Evolutionary conservation across 441 rosid genomes (phyloP).

Genomic region (Erodium trifolium): DNA sequence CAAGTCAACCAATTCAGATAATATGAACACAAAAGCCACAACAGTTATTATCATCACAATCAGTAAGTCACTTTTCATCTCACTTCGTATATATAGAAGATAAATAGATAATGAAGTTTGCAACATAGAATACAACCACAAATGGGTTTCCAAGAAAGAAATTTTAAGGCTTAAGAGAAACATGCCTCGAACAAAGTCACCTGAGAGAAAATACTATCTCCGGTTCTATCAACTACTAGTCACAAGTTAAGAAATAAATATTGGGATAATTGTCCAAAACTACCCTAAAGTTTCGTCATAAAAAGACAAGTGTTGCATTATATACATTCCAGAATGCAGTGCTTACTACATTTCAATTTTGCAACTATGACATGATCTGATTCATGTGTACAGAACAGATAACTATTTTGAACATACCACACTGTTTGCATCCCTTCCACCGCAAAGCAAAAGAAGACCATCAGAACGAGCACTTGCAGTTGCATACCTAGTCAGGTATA

Average conservation of each 20-base stretch:
- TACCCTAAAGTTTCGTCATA: too few relatives aligned
- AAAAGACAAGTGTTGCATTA: background rate
- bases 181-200: background rate
- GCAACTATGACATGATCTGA: background rate
- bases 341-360: slow-evolving; percentile 2
- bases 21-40: slow-evolving; percentile 1
- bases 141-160: background rate
- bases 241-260: background rate
- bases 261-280: too few relatives aligned
- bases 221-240: slow-evolving; percentile 1
- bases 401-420: slow-evolving; percentile 53
- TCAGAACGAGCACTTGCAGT: slow-evolving; percentile 99
- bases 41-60: background rate
- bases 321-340: background rate
- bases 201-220: background rate
- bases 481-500: slow-evolving; percentile 68
- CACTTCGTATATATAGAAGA: background rate
- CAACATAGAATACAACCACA: background rate
- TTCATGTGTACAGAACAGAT: background rate
- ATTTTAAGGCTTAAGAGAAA: background rate
- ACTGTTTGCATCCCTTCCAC: slow-evolving; percentile 92
- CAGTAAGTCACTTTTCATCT: background rate
- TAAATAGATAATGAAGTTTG: background rate
- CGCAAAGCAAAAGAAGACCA: slow-evolving; percentile 98
- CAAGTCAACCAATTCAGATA: background rate